Conservation (phyloP, 495 filamentous ascomycete genomes). For the Xylaria nigripes region DNA sequence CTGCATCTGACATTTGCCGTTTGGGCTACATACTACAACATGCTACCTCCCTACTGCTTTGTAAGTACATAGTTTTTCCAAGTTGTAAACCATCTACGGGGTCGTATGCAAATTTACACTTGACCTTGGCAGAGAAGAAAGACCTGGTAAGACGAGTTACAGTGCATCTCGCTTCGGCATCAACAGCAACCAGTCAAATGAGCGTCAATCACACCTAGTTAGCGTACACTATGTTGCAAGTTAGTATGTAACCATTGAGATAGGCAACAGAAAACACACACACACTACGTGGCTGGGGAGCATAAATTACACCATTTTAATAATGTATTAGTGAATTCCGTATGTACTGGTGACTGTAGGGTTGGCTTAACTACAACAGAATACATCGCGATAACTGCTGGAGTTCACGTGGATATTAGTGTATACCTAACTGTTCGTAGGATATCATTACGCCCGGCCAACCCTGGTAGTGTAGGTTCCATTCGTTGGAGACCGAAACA, state of each 20-base stretch:
- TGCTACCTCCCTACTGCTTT: no score
- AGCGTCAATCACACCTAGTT: background rate
- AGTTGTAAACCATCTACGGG: background rate
- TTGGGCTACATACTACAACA: background rate
- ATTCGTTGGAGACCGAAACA: background rate
- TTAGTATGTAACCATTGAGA: background rate
- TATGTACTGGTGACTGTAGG: no score
- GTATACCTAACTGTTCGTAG: no score
- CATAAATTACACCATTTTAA: background rate
- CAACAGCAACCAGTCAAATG: conserved; percentile 4
- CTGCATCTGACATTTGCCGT: conserved; percentile 1
- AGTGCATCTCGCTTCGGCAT: conserved; percentile 10
- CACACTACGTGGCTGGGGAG: background rate
- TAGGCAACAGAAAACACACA: no score
- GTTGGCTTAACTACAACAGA: no score
- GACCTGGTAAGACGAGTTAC: conserved; percentile 3
- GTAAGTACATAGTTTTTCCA: no score
- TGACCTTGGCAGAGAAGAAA: conserved; percentile 3
- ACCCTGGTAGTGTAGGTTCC: no score
- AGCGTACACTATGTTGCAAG: background rate
- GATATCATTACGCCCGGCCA: no score
- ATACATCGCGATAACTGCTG: no score
- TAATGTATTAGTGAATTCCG: background rate
- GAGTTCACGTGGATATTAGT: background rate
- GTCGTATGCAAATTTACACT: background rate